Base-by-base conservation (phyloP, 805 yeast genomes). In the Sungouiozyma intestinalis region DNA sequence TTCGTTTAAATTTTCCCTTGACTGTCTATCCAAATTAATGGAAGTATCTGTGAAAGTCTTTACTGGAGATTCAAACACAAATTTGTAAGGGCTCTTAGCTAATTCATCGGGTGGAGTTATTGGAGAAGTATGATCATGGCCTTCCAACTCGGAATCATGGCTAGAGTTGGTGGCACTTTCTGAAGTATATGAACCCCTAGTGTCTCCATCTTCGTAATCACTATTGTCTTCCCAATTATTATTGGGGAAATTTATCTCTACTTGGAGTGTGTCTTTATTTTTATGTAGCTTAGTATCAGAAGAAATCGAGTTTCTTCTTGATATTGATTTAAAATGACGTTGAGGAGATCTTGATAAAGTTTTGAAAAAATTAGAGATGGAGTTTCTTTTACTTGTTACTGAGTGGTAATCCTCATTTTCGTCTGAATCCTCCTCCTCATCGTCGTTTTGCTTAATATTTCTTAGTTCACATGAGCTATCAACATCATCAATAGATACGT, bases 11-110 rank as follows among this genome's bases (percentile, higher is more conserved):
- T 48, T 46, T 31, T 34, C 20, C 24, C 29, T 29, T 7, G 45
- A 38, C 3, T 34, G 16, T 27, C 35, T 20, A 27, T 47, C 50
- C 14, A 41, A 16, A 7, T 20, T 37, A 11, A 36, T 32, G 20
- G 43, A 36, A 27, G 40, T 44, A 29, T 40, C 40, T 33, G 36
- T 31, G 15, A 44, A 17, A 33, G 32, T 44, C 15, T 44, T 43
- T 36, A 42, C 43, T 20, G 53, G 55, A 2, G 48, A 45, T 13
- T 55, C 56, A 42, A 52, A 56, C 14, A 55, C 57, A 40, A 43
- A 48, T 14, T 51, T 53, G 36, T 56, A 56, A 4, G 54, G 53
- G 38, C 45, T 49, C 24, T 43, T 24, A 7, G 29, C 29, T 24
- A 24, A 11, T 11, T 24, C 29, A 24, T 24, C 29, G 11, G 29